Percentiles rank a stretch among this genome's conserved stretches.
These are phyloP conservation scores for Taiozyma sp. DNA, from an alignment of 1,139 yeast species.

Conservation along the genomic window DNA sequence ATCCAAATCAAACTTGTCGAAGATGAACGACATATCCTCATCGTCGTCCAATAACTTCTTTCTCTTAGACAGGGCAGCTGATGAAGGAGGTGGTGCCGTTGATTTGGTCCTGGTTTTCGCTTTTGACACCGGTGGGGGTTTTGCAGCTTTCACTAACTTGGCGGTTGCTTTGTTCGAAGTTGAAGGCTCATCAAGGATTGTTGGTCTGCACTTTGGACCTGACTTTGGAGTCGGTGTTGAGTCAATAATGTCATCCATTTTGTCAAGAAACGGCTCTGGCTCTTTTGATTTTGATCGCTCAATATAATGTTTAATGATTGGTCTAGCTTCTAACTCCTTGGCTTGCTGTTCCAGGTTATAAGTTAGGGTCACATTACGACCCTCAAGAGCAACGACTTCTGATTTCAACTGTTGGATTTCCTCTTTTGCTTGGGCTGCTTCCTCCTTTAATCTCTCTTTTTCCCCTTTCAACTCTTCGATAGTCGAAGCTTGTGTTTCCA, in stretches of 20 bases:
- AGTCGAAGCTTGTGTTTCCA: conserved; percentile 1
- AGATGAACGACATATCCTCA: not conserved
- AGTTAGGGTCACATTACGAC: not conserved
- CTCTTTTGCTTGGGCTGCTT: not conserved
- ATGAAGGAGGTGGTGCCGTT: not conserved
- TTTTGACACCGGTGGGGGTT: not conserved
- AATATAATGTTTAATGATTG: not conserved
- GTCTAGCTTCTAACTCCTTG: not conserved
- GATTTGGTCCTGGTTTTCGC: not conserved
- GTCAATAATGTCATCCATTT: not conserved
- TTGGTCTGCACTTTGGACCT: not conserved
- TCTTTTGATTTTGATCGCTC: not conserved
- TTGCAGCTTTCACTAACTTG: not conserved
- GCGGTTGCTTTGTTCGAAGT: not conserved
- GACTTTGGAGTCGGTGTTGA: not conserved
- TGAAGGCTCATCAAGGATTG: not conserved
- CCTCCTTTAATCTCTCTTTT: not conserved
- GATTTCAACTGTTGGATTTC: not conserved
- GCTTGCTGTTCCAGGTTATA: conserved; percentile 2
- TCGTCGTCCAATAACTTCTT: conserved; percentile 11
- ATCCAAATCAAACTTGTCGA: conserved; percentile 18
- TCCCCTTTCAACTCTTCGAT: conserved; percentile 1
- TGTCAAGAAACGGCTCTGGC: not conserved
- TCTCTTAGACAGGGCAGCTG: conserved; percentile 3
- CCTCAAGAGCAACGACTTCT: not conserved